Evolutionary conservation across 345 rosid species (phyloP), one percentile per base, ranked within the genome.

Genomic region (Crucihimalaya himalaica): DNA sequence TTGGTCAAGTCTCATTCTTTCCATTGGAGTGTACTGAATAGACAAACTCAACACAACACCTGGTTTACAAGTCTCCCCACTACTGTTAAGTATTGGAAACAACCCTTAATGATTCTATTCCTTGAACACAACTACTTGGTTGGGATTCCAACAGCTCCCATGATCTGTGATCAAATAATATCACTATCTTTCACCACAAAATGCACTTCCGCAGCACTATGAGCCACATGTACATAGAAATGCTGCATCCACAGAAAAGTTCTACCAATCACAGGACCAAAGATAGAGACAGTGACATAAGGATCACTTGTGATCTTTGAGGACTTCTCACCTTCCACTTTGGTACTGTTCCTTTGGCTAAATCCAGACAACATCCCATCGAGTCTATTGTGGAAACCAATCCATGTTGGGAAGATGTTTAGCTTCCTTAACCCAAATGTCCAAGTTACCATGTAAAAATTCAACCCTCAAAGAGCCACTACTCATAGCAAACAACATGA

Each of bases 191-290:
- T 93, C 32, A 90, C 97, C 14, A 86, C 86, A 73, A 93, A 93
- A 23, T 89, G 89, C 2, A 93, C 82, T 81, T 91, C 97, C 0
- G 87, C 68, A 47, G 97, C 94, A 70, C 47, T 54, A 76, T 93
- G 97, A 32, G 97, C 97, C 27, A 93, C 94, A 0, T 96, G 91
- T 15, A 91, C 88, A 67, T 77, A 74, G 15, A 93, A 93, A 66
- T 87, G 97, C 79, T 93, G 97, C 88, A 73, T 86, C 97, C 97
- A 93, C 5, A 79, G 97, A 31, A 85, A 93, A 32, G 98, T 93
- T 78, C 97, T 83, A 4, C 81, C 98, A 60, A 93, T 71, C 2
- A 93, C 94, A 77, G 98, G 96, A 73, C 86, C 88, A 15, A 80
- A 54, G 15, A 91, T 62, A 0, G 96, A 87, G 53, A 93, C 69